Conservation (phyloP, 805 yeast species). For the Allodekkera sacchari region DNA sequence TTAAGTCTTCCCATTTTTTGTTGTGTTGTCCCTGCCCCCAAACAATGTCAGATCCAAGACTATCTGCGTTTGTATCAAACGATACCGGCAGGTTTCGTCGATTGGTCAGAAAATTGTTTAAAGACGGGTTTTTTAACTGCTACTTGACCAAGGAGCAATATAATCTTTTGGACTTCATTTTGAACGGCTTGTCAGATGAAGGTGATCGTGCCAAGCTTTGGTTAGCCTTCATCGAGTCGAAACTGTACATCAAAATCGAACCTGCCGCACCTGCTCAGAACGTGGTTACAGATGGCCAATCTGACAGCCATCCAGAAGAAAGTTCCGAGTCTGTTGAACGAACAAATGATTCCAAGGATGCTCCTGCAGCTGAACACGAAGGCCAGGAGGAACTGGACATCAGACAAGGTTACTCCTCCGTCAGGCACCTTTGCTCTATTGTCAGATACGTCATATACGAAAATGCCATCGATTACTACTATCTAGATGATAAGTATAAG, state of each 20-base stretch:
- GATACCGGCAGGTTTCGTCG: constrained; percentile 15
- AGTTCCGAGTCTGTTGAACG: too few relatives aligned
- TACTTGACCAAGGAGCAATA: constrained; percentile 50
- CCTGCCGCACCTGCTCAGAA: too few relatives aligned
- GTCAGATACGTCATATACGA: constrained; percentile 67
- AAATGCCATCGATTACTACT: constrained; percentile 45
- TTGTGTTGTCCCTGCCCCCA: too few relatives aligned
- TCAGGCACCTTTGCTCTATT: constrained; percentile 53
- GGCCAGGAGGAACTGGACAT: constrained; percentile 29
- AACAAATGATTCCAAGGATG: too few relatives aligned
- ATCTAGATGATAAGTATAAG: constrained; percentile 6
- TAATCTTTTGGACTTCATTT: constrained; percentile 37
- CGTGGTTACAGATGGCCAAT: too few relatives aligned
- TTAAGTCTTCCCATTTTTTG: too few relatives aligned
- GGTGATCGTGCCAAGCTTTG: constrained; percentile 24
- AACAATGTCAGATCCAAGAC: too few relatives aligned
- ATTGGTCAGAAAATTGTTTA: constrained; percentile 28
- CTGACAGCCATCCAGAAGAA: too few relatives aligned
- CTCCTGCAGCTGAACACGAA: constrained; percentile 17
- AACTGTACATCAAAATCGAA: constrained; percentile 21
- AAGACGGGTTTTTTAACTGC: constrained; percentile 34
- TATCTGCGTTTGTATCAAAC: constrained; percentile 10
- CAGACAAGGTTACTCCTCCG: constrained; percentile 37
- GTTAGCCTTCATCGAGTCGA: constrained; percentile 38
- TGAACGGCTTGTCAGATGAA: constrained; percentile 24